Base-by-base conservation (phyloP, 2,329 filamentous ascomycete genomes). In the Penicillium corylophilum region DNA sequence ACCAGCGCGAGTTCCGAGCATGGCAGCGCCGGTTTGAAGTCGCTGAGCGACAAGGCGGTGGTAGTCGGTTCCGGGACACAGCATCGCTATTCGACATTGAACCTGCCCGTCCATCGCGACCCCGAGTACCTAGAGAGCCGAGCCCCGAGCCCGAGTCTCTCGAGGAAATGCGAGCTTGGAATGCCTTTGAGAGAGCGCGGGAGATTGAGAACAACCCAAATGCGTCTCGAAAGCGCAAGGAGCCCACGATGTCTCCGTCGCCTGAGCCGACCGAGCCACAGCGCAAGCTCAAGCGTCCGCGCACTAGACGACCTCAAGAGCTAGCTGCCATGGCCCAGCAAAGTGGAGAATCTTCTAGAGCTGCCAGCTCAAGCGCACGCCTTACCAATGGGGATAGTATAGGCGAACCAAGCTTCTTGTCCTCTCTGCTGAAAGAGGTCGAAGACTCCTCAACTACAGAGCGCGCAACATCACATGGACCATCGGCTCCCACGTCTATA, bases 21-120 rank as follows among this genome's bases (percentile, higher is more conserved):
- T 96, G 91, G 90, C 86, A 94, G 69, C 84, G 90, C 67, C 86
- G 92, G 44, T 82, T 95, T 64, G 84, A 86, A 61, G 89, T 95
- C 60, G 92, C 92, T 28, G 85, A 86, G 60, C 85, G 88, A 40
- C 84, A 94, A 62, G 90, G 91, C 15, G 89, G 86, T 35, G 82
- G 80, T 46, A 85, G 87, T 50, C 80, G 86, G 13, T 94, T 95
- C 64, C 82, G 83, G 56, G 82, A 85, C 63, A 82, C 89, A 39
- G 85, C 86, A 52, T 80, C 80, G 47, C 69, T 86, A 41, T 75
- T 86, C 43, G 81, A 84, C 51, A 75, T 80, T 46, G 70, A 75
- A 48, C 67, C 69, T 16, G 63, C 60, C 64, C 74, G 66, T 64
- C 76, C 70, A 54, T 70, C 69, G 22, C 67, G 74, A 20, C 70